phyloP scores from a whole-genome alignment of 2,329 filamentous ascomycete genomes.

The Monosporascus cannonballus region DNA sequence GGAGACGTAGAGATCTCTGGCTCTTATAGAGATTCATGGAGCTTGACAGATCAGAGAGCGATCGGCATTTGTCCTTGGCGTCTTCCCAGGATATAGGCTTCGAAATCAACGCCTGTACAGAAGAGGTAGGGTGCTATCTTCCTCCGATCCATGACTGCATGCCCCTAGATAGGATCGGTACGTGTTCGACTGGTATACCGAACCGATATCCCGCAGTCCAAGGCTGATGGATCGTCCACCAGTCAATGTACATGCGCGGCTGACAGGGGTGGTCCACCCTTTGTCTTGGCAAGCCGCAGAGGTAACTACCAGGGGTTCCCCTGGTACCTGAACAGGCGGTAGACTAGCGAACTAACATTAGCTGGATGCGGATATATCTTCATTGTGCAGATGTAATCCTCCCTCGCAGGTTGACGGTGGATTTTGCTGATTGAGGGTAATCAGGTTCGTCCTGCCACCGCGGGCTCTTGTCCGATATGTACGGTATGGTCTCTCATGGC shows the following conservation, averaged over 20 bases:
- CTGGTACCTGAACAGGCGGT: not conserved
- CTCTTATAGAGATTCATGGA: not conserved
- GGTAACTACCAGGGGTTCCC: not conserved
- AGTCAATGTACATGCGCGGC: not conserved
- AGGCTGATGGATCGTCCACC: not conserved
- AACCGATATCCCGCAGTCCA: not conserved
- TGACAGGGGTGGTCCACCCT: not conserved
- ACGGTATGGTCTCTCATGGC: not conserved
- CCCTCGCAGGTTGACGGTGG: not conserved
- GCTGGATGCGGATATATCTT: not conserved
- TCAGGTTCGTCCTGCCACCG: not conserved
- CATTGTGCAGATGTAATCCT: not conserved
- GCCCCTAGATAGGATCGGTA: not conserved
- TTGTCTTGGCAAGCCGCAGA: not conserved
- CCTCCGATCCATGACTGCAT: not conserved
- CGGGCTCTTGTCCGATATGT: not conserved
- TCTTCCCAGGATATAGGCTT: not conserved
- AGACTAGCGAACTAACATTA: not conserved
- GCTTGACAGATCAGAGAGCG: constrained; percentile 1
- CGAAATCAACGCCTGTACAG: not conserved
- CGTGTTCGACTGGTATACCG: not conserved
- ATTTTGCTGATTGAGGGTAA: not conserved
- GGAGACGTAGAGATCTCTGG: not conserved
- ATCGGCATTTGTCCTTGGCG: constrained; percentile 18
- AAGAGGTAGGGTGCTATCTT: not conserved